Evolutionary conservation across 345 rosid species (phyloP), one percentile per base, ranked within the genome.

Genomic region (Euphorbia tirucalli): DNA sequence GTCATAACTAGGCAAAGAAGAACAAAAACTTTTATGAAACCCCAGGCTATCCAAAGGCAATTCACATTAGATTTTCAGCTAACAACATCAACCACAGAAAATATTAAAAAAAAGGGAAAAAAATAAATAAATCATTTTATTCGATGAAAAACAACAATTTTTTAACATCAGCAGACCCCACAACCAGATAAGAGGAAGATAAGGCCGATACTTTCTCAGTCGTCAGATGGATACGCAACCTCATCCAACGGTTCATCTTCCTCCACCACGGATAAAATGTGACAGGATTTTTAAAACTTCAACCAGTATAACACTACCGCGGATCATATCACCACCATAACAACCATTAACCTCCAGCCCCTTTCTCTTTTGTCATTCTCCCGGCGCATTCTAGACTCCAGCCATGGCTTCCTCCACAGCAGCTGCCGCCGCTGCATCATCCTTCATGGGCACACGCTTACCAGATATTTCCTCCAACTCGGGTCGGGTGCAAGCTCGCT

Each of bases 151-250:
- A n/a, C n/a, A n/a, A n/a, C n/a, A n/a, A n/a, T n/a, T n/a, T n/a
- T n/a, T n/a, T n/a, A n/a, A n/a, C n/a, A n/a, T 56, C n/a, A 41
- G 59, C 22, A 21, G 82, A 27, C 78, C 87, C 84, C 87, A 81
- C 80, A 67, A 68, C 7, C 77, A 79, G 94, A 89, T 87, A 86
- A 87, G 79, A 78, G 71, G 49, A 54, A 73, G 96, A 91, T 93
- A 84, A 91, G 88, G 78, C 71, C 49, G 52, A 60, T 65, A 2
- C 73, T 7, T 68, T 66, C 3, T 32, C 30, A 18, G 43, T 71
- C 95, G 85, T 88, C 83, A 83, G 97, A 86, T 91, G 90, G 93
- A 91, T 91, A 82, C 81, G 69, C 87, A 48, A 10, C 78, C 52
- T 19, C 64, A 93, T 90, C 93, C 82, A 71, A 87, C 87, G 92